Percentiles rank a stretch among this genome's conserved stretches.
phyloP scores from a whole-genome alignment of 1,139 yeast genomes.

The Geotrichum armillariae region DNA sequence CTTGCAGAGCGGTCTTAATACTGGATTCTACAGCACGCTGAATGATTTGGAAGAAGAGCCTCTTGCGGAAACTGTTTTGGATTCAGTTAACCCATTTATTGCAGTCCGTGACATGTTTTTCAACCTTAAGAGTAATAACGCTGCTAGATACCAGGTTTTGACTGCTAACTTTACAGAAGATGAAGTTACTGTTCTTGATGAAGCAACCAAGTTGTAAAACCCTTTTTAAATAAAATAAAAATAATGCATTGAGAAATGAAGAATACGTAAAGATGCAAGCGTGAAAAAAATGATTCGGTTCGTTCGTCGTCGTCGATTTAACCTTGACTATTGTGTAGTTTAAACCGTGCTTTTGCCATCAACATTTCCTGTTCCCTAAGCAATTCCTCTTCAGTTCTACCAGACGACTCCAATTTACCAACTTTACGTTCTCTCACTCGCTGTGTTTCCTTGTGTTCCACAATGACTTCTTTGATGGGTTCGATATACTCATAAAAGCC shows the following conservation, averaged over 20 bases:
- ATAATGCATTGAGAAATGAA: not conserved
- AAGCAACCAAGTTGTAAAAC: constrained; percentile 17
- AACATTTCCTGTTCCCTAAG: constrained; percentile 90
- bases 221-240: not conserved
- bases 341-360: constrained; percentile 82
- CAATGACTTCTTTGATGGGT: constrained; percentile 75
- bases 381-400: constrained; percentile 87
- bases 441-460: constrained; percentile 83
- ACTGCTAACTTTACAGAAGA: constrained; percentile 35
- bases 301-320: not conserved
- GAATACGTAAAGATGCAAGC: not conserved
- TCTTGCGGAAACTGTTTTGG: constrained; percentile 73
- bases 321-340: constrained; percentile 33
- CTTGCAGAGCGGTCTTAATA: constrained; percentile 16
- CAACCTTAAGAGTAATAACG: constrained; percentile 35
- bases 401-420: constrained; percentile 90
- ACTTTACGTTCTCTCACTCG: constrained; percentile 82
- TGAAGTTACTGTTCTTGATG: constrained; percentile 37
- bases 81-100: constrained; percentile 62
- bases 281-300: no score
- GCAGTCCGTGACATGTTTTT: constrained; percentile 48
- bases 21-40: constrained; percentile 39
- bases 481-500: constrained; percentile 87
- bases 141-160: constrained; percentile 34
- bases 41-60: constrained; percentile 79